Conservation (phyloP, 169 alveolate species). For the Cryptosporidium ryanae region DNA sequence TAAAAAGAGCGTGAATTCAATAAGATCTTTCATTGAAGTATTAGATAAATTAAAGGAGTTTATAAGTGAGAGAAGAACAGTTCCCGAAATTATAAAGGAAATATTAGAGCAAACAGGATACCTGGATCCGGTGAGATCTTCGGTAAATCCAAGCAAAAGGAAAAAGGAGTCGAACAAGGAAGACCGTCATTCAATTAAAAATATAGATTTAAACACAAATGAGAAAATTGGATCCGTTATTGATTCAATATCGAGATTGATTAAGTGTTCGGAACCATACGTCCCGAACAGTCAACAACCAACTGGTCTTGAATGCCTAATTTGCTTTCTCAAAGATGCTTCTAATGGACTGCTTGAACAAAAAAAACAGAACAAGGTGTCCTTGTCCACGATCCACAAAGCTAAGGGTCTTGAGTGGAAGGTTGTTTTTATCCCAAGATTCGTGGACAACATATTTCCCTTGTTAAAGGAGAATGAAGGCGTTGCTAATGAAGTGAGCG, state of each 20-base stretch:
- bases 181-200: background rate
- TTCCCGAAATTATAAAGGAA: constrained; percentile 17
- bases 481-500: background rate
- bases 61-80: constrained; percentile 9
- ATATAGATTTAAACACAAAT: constrained; percentile 27
- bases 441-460: constrained; percentile 81
- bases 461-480: constrained; percentile 30
- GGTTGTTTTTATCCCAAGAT: constrained; percentile 82
- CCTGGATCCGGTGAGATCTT: background rate
- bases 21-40: background rate
- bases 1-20: constrained; percentile 3
- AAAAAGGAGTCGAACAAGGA: background rate
- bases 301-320: constrained; percentile 76
- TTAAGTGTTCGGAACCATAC: constrained; percentile 75
- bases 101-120: background rate
- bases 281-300: constrained; percentile 77
- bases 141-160: constrained; percentile 17
- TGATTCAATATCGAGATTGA: constrained; percentile 45
- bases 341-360: constrained; percentile 75
- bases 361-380: constrained; percentile 78
- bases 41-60: constrained; percentile 36
- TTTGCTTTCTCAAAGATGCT: constrained; percentile 76
- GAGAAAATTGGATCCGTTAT: background rate
- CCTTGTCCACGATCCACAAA: constrained; percentile 84
- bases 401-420: constrained; percentile 88